phyloP scores from a whole-genome alignment of 2,329 filamentous ascomycete species.

The Dryadomyces sulphureus region DNA sequence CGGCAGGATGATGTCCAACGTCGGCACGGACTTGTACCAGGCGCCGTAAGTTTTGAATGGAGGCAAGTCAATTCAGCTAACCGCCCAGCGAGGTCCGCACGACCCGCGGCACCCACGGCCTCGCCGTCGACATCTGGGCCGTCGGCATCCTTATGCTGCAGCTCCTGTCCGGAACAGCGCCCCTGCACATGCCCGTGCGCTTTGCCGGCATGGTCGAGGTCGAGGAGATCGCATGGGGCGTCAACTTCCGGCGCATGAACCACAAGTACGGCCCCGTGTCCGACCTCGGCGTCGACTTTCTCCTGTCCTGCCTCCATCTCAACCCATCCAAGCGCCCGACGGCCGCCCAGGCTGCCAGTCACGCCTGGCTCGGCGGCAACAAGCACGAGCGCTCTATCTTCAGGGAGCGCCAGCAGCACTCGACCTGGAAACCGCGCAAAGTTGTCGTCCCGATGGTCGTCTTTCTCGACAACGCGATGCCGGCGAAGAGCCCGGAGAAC shows the following conservation, averaged over 20 bases:
- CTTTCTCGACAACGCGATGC: no score
- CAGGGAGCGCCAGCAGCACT: slow-evolving; percentile 3
- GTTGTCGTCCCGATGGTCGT: slow-evolving; percentile 9
- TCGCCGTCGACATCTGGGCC: slow-evolving; percentile 36
- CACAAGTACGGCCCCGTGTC: slow-evolving; percentile 5
- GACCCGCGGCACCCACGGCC: slow-evolving; percentile 15
- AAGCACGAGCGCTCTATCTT: slow-evolving; percentile 2
- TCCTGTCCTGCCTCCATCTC: slow-evolving; percentile 7
- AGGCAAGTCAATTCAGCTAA: no score
- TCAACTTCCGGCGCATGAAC: slow-evolving; percentile 2
- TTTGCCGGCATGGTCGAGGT: slow-evolving; percentile 6
- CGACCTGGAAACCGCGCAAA: slow-evolving; percentile 8
- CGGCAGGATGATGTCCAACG: slow-evolving; percentile 26
- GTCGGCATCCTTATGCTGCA: slow-evolving; percentile 30
- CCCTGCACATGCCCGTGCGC: slow-evolving; percentile 10
- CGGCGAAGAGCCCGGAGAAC: no score
- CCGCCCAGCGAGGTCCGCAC: slow-evolving; percentile 24
- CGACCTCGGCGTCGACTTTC: slow-evolving; percentile 6
- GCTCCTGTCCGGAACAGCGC: slow-evolving; percentile 14
- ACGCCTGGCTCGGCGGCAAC: slow-evolving; percentile 7
- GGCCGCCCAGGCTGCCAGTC: slow-evolving; percentile 3
- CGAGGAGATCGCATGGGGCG: slow-evolving; percentile 4
- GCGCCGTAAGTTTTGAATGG: slow-evolving; percentile 26
- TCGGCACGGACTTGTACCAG: slow-evolving; percentile 31
- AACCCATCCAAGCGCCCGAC: slow-evolving; percentile 5